phyloP scores from a whole-genome alignment of 23 red algal genomes.

The Cyanidiococcus yangmingshanensis region DNA sequence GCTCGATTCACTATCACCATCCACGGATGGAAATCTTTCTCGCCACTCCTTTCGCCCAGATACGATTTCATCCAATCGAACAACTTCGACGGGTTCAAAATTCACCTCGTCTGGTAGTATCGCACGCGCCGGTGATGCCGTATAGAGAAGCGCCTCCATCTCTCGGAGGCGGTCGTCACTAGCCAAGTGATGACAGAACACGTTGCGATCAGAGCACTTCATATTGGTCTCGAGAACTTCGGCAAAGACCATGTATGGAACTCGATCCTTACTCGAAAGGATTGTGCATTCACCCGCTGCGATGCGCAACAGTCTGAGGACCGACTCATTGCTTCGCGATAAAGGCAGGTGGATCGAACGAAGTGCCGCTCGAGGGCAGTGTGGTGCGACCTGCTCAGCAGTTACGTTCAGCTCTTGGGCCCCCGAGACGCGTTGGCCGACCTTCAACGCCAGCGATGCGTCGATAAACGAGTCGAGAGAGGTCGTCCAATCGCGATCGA shows the following conservation, averaged over 20 bases:
- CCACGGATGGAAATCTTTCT: neutral
- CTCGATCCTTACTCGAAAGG: slow-evolving; percentile 90
- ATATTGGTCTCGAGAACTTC: slow-evolving; percentile 79
- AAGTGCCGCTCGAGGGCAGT: slow-evolving; percentile 37
- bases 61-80: neutral
- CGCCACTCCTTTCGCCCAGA: neutral
- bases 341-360: slow-evolving; percentile 70
- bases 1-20: neutral
- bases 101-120: neutral
- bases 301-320: slow-evolving; percentile 67
- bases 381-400: slow-evolving; percentile 39
- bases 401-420: slow-evolving; percentile 10
- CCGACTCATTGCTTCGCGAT: slow-evolving; percentile 41
- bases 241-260: slow-evolving; percentile 63
- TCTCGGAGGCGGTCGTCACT: slow-evolving; percentile 24
- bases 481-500: slow-evolving; percentile 54
- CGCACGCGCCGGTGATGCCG: neutral
- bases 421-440: slow-evolving; percentile 25
- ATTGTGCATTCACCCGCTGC: slow-evolving; percentile 60
- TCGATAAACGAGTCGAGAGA: slow-evolving; percentile 61
- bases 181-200: slow-evolving; percentile 77
- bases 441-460: slow-evolving; percentile 53
- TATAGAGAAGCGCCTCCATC: slow-evolving; percentile 32
- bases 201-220: slow-evolving; percentile 55
- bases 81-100: slow-evolving; percentile 10